These are phyloP conservation scores for Nicotiana paniculata DNA, from an alignment of 257 asterid species.

Conservation along the genomic window DNA sequence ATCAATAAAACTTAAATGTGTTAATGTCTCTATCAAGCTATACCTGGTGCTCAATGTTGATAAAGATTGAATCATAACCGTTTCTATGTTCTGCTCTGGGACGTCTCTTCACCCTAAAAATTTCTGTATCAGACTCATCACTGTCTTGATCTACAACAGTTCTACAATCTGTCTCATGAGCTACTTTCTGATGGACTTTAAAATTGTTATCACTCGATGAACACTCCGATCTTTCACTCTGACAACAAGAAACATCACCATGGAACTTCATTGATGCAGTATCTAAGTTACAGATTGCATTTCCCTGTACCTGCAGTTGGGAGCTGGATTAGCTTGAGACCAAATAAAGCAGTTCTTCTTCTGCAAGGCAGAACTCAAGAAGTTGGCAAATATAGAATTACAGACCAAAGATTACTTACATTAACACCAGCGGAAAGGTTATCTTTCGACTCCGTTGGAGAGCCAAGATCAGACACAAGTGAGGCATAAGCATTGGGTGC, in stretches of 20 bases:
- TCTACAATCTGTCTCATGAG: conserved; percentile 22
- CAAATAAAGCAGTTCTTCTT: background rate
- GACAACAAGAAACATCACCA: conserved; percentile 15
- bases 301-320: conserved; percentile 26
- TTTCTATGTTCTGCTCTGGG: conserved; percentile 52
- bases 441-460: conserved; percentile 15
- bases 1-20: background rate
- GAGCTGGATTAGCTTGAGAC: conserved; percentile 3
- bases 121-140: conserved; percentile 81
- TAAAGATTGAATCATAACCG: conserved; percentile 28
- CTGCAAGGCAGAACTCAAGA: background rate
- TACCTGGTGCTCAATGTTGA: conserved; percentile 61
- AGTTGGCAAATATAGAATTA: background rate
- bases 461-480: conserved; percentile 18
- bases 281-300: conserved; percentile 19
- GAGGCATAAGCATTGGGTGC: conserved; percentile 20
- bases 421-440: conserved; percentile 11
- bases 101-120: conserved; percentile 80
- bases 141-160: conserved; percentile 37
- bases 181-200: conserved; percentile 19
- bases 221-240: conserved; percentile 28
- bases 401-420: conserved; percentile 21
- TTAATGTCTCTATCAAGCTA: background rate
- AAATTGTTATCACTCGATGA: conserved; percentile 18
- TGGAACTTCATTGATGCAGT: conserved; percentile 16